phyloP scores from a whole-genome alignment of 164 flowering plant genomes.

The Taxillus chinensis region DNA sequence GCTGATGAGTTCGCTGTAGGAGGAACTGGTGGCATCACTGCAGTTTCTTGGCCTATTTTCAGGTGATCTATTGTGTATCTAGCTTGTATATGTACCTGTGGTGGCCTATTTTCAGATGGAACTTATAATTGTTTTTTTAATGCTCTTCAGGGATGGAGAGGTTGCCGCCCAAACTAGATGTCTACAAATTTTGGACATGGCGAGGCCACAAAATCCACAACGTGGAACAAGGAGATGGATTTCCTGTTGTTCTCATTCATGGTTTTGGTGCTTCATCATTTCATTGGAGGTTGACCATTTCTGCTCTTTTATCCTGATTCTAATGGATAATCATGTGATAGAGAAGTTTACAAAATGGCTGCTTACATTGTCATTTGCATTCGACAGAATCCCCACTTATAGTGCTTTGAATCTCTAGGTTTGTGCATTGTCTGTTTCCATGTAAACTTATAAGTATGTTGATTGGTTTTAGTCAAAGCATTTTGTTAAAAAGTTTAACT shows the following conservation, averaged over 20 bases:
- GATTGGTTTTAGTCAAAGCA: too few relatives aligned
- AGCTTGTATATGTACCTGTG: too few relatives aligned
- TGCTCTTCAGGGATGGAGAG: constrained; percentile 46
- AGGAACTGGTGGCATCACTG: constrained; percentile 80
- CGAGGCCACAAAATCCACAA: constrained; percentile 81
- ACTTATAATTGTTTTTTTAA: background rate
- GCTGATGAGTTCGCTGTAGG: constrained; percentile 92
- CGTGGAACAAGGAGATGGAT: constrained; percentile 81
- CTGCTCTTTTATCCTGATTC: background rate
- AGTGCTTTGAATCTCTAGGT: too few relatives aligned
- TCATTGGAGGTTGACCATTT: constrained; percentile 77
- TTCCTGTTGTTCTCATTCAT: constrained; percentile 82
- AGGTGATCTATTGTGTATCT: constrained; percentile 27
- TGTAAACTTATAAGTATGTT: too few relatives aligned
- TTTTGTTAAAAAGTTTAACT: too few relatives aligned
- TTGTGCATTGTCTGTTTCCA: too few relatives aligned
- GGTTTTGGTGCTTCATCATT: constrained; percentile 98
- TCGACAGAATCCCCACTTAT: too few relatives aligned
- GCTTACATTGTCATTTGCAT: too few relatives aligned
- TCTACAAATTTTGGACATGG: constrained; percentile 88
- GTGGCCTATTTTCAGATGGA: background rate
- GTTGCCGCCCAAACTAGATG: constrained; percentile 75
- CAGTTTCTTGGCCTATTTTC: constrained; percentile 91
- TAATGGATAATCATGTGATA: background rate
- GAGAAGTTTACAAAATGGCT: too few relatives aligned